Conservation (phyloP, 345 rosid species). For the Zanthoxylum bungeanum region DNA sequence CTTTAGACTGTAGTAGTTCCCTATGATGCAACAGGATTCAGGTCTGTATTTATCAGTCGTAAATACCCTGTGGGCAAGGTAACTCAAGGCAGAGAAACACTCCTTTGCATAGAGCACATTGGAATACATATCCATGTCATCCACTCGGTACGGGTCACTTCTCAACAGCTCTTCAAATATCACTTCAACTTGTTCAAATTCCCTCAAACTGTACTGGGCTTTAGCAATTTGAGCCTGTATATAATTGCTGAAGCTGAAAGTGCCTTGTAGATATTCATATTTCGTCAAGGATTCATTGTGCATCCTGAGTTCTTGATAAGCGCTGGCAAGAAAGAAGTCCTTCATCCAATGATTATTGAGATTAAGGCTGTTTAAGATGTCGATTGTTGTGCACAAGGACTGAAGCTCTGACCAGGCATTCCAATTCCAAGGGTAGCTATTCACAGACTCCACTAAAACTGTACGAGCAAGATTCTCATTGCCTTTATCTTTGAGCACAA, state of each 20-base stretch:
- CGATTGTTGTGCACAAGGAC: constrained; percentile 68
- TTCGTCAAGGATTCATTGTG: constrained; percentile 71
- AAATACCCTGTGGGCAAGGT: constrained; percentile 87
- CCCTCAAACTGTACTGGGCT: constrained; percentile 83
- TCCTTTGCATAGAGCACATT: constrained; percentile 97
- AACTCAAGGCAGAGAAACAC: constrained; percentile 80
- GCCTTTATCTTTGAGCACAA: constrained; percentile 90
- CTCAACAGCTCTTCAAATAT: constrained; percentile 86
- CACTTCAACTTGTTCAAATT: constrained; percentile 90
- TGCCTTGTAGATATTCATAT: constrained; percentile 68
- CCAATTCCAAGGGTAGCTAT: constrained; percentile 99
- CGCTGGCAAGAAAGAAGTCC: constrained; percentile 86
- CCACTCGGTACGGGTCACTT: constrained; percentile 81
- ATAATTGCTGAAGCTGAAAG: constrained; percentile 77
- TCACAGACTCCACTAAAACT: constrained; percentile 83
- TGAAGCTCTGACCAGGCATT: constrained; percentile 94
- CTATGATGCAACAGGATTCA: constrained; percentile 95
- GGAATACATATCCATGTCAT: constrained; percentile 96
- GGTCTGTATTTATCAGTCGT: constrained; percentile 91
- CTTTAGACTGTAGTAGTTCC: constrained; percentile 93
- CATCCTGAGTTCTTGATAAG: constrained; percentile 90
- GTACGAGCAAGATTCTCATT: constrained; percentile 66
- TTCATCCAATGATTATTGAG: constrained; percentile 94
- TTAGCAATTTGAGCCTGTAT: constrained; percentile 94
- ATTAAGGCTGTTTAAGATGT: constrained; percentile 64